phyloP scores from a whole-genome alignment of 495 filamentous ascomycete species.

The Lasiosphaeria ovina region DNA sequence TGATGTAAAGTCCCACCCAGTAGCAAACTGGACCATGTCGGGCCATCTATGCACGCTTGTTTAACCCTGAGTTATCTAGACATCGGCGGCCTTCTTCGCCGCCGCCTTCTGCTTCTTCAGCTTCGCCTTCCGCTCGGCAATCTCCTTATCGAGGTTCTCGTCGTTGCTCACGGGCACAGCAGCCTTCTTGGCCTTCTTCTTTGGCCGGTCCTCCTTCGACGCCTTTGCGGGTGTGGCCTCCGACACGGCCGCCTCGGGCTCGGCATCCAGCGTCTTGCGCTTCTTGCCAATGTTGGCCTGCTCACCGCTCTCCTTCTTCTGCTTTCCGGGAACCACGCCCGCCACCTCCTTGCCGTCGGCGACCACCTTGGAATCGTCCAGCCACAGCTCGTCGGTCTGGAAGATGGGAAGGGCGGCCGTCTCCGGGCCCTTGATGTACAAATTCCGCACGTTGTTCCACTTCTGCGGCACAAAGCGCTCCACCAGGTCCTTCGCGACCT shows the following conservation, averaged over 20 bases:
- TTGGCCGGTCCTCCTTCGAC: constrained; percentile 38
- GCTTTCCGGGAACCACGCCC: constrained; percentile 38
- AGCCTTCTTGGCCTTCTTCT: constrained; percentile 53
- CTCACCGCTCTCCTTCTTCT: constrained; percentile 44
- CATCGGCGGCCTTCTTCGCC: constrained; percentile 43
- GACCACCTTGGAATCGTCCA: constrained; percentile 75
- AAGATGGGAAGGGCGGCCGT: constrained; percentile 88
- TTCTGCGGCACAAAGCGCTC: constrained; percentile 77
- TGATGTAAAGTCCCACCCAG: constrained; percentile 5
- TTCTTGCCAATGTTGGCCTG: constrained; percentile 65
- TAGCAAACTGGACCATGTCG: neutral
- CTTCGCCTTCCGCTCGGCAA: constrained; percentile 58
- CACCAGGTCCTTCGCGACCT: constrained; percentile 63
- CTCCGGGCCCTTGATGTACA: constrained; percentile 86
- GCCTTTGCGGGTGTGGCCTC: constrained; percentile 35
- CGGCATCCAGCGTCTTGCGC: constrained; percentile 52
- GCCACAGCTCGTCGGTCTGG: constrained; percentile 87
- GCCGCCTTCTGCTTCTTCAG: constrained; percentile 60
- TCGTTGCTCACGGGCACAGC: constrained; percentile 46
- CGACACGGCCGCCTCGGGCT: constrained; percentile 42
- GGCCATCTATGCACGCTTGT: neutral
- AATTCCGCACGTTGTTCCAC: constrained; percentile 76
- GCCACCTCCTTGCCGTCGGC: constrained; percentile 53
- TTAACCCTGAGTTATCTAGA: constrained; percentile 6
- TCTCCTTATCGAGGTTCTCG: constrained; percentile 57